Base-by-base conservation (phyloP, 306 rosid genomes). In the Fagus crenata region DNA sequence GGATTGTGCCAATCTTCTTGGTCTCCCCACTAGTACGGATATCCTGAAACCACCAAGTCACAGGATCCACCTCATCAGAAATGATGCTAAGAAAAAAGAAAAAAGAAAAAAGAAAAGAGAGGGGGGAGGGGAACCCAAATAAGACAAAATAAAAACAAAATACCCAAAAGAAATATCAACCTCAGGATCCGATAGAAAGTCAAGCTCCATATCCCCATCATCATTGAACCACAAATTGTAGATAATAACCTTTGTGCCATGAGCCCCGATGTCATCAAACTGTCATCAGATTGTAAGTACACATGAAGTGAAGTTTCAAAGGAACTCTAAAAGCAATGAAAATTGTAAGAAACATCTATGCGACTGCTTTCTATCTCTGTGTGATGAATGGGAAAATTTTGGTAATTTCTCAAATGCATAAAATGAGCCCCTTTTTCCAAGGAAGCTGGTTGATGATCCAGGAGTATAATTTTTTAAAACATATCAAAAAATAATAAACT, bases 161-260 rank as follows among this genome's bases (percentile, higher is more conserved):
- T 56, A 69, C 37, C 64, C 42, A 74, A 56, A 64, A 17, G 11
- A 67, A 75, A 36, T 31, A 68, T 78, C 64, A 69, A 95, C 99
- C 97, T 84, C 81, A 33, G 86, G 90, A 73, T 95, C 97, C 18
- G 78, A 78, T 63, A 85, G 84, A 35, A 92, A 92, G 75, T 95
- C 96, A 32, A 95, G 84, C 83, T 95, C 99, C 83, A 83, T 74
- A 79, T 53, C 72, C 49, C 88, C 87, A 76, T 95, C 97, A 15
- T 87, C 91, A 56, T 82, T 86, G 77, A 74, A 75, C 99, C 99
- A 95, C 83, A 95, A 89, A 80, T 92, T 95, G 80, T 89, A 95
- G 84, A 95, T 71, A 53, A 95, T 82, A 77, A 90, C 96, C 84
- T 95, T 95, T 58, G 99, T 95, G 22, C 99, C 99, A 64, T 88